These are phyloP conservation scores for Pseudogymnoascus sp. DNA, from an alignment of 2,329 filamentous ascomycete species.

Conservation along the genomic window DNA sequence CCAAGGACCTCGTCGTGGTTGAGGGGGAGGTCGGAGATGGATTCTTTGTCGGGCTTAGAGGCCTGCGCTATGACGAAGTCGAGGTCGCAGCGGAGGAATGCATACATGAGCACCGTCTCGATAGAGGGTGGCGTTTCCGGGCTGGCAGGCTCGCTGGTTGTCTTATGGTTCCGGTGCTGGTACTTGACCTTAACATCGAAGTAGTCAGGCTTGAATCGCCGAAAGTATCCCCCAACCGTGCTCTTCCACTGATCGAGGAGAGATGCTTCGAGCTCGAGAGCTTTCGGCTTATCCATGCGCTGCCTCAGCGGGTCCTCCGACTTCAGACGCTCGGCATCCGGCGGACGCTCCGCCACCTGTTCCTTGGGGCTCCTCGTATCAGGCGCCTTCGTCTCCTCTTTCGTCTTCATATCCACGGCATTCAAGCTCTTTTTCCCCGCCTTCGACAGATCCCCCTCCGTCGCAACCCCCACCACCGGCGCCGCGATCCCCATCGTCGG, in stretches of 20 bases:
- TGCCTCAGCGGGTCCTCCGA: slow-evolving; percentile 31
- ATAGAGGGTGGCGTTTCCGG: slow-evolving; percentile 40
- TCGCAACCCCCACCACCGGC: slow-evolving; percentile 15
- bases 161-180: slow-evolving; percentile 5
- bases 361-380: slow-evolving; percentile 24
- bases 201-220: slow-evolving; percentile 74
- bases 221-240: slow-evolving; percentile 88
- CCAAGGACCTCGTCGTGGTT: slow-evolving; percentile 82
- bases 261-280: slow-evolving; percentile 58
- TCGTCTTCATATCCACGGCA: slow-evolving; percentile 41
- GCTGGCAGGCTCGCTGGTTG: slow-evolving; percentile 19
- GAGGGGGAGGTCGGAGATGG: slow-evolving; percentile 67
- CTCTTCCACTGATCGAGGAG: slow-evolving; percentile 72
- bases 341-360: slow-evolving; percentile 29
- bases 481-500: slow-evolving; percentile 9
- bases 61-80: slow-evolving; percentile 91
- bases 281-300: slow-evolving; percentile 42
- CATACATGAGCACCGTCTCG: slow-evolving; percentile 77
- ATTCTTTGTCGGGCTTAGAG: slow-evolving; percentile 65
- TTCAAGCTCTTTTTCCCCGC: slow-evolving; percentile 32
- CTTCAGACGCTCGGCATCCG: slow-evolving; percentile 31
- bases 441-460: slow-evolving; percentile 24
- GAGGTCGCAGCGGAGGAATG: slow-evolving; percentile 86
- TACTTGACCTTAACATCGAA: slow-evolving; percentile 43
- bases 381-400: slow-evolving; percentile 31